A percentile compares a stretch with the other conserved stretches of the same genome.
phyloP scores from a whole-genome alignment of 2,329 filamentous ascomycete species.

The Fusarium anguioides region DNA sequence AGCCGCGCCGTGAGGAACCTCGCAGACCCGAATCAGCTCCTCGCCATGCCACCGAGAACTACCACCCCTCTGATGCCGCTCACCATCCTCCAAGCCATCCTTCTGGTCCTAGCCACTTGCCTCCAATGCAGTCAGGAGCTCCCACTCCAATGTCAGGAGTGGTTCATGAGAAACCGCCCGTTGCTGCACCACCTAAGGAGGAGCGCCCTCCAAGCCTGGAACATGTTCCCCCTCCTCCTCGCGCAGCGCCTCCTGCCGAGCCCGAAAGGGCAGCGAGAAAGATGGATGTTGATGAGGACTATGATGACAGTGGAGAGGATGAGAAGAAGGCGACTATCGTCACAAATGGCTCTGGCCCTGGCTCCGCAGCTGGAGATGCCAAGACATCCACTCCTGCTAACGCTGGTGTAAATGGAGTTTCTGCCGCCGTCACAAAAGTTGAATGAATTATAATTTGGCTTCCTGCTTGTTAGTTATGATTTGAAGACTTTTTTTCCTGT shows the following conservation, averaged over 20 bases:
- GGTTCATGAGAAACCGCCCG: slow-evolving; percentile 60
- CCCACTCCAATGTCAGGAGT: slow-evolving; percentile 65
- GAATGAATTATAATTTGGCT: slow-evolving; percentile 51
- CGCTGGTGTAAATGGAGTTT: slow-evolving; percentile 59
- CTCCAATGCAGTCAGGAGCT: slow-evolving; percentile 69
- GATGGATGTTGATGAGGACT: slow-evolving; percentile 98
- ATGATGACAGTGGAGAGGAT: slow-evolving; percentile 93
- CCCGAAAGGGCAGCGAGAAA: slow-evolving; percentile 86
- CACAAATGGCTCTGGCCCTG: slow-evolving; percentile 58
- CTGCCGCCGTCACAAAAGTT: slow-evolving; percentile 57
- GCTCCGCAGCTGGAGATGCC: slow-evolving; percentile 61
- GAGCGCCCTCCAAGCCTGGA: slow-evolving; percentile 63
- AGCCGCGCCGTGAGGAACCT: slow-evolving; percentile 69
- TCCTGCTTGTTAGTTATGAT: slow-evolving; percentile 36
- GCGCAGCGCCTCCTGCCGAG: slow-evolving; percentile 69
- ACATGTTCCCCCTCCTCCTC: slow-evolving; percentile 51
- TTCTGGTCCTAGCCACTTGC: slow-evolving; percentile 64
- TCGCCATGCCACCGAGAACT: slow-evolving; percentile 79
- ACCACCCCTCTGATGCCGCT: slow-evolving; percentile 92
- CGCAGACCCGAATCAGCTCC: slow-evolving; percentile 70
- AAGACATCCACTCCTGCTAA: slow-evolving; percentile 63
- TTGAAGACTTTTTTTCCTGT: slow-evolving; percentile 40
- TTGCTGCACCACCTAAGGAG: slow-evolving; percentile 61
- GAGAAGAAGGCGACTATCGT: slow-evolving; percentile 70
- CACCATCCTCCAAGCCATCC: slow-evolving; percentile 74